These are phyloP conservation scores for Termitomyces sp. DNA, from an alignment of 768 basidiomycete species.

Conservation along the genomic window DNA sequence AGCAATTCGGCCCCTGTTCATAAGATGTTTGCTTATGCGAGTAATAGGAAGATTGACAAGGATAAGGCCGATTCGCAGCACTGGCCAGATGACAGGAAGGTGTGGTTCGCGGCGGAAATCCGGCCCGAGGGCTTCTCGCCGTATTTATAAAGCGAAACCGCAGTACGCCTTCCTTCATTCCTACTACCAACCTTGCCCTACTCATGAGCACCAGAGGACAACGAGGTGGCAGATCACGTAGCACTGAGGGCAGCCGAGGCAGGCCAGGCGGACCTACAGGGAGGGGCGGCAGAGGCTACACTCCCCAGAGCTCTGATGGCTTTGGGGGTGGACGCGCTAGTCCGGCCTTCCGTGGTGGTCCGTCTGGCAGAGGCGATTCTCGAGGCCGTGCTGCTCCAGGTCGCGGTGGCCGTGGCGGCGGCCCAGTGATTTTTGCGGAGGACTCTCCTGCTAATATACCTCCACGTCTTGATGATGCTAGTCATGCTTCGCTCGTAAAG, in stretches of 20 bases:
- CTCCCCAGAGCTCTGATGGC: slow-evolving; percentile 11
- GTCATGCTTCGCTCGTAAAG: slow-evolving; percentile 32
- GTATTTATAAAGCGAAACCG: not conserved
- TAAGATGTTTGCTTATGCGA: not conserved
- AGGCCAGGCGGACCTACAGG: slow-evolving; percentile 12
- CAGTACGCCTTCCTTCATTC: not conserved
- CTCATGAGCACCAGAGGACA: slow-evolving; percentile 17
- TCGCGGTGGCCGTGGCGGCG: slow-evolving; percentile 23
- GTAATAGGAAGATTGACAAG: not conserved
- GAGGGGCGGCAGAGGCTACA: slow-evolving; percentile 13
- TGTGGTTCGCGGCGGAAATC: not conserved
- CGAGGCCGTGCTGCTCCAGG: slow-evolving; percentile 17
- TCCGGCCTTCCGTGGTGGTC: slow-evolving; percentile 19
- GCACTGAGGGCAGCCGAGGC: slow-evolving; percentile 8
- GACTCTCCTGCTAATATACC: slow-evolving; percentile 29
- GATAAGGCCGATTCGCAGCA: not conserved
- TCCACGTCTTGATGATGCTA: slow-evolving; percentile 26
- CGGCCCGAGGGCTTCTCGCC: not conserved
- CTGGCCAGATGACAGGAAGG: not conserved
- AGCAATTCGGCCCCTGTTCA: not conserved
- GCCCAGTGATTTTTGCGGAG: slow-evolving; percentile 35
- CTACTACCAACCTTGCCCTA: slow-evolving; percentile 14
- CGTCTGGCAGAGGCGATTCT: slow-evolving; percentile 18
- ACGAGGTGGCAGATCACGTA: slow-evolving; percentile 17
- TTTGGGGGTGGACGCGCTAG: slow-evolving; percentile 17